Base-by-base conservation (phyloP, 371 early-diverging fungal species). In the Catenaria anguillulae region DNA sequence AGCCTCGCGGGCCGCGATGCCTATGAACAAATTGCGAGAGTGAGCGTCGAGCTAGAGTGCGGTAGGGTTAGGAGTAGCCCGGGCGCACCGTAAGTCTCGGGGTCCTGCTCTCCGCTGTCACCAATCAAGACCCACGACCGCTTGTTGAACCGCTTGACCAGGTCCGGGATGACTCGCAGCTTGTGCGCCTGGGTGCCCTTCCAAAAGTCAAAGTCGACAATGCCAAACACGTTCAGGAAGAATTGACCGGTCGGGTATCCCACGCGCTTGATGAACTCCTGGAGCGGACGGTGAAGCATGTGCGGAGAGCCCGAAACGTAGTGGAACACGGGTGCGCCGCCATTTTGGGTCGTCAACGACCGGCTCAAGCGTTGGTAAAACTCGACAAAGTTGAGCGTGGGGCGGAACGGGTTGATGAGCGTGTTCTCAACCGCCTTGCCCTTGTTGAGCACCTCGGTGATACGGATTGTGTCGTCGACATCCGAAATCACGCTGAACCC, bases 391-490 rank as follows among this genome's bases (percentile, higher is more conserved):
- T 29, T 29, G 40, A 10, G 15, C 15, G 31, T 33, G 24, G 42
- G 24, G 12, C 24, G 40, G 36, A 58, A 58, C 58, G 40, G 36
- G 35, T 58, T 58, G 17, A 36, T 2, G 15, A 58, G 21, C 58
- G 58, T 58, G 42, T 58, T 58, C 31, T 58, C 34, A 13, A 58
- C 13, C 36, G 58, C 58, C 58, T 58, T 58, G 29, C 29, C 24
- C 40, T 36, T 33, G 42, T 58, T 33, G 36, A 33, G 26, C 29
- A 58, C 58, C 24, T 58, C 58, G 40, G 58, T 58, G 24, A 58
- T 36, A 13, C 31, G n/a, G 15, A 58, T 58, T 3, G 45, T 43
- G 45, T 43, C 45, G 45, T 43, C 45, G 21, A 43, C 21, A 23
- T 43, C 45, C 45, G 45, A 43, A 2, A 43, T 17, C 19, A 43